Base-by-base conservation (phyloP, 2,329 filamentous ascomycete genomes). In the Ambrosiella beaveri region DNA sequence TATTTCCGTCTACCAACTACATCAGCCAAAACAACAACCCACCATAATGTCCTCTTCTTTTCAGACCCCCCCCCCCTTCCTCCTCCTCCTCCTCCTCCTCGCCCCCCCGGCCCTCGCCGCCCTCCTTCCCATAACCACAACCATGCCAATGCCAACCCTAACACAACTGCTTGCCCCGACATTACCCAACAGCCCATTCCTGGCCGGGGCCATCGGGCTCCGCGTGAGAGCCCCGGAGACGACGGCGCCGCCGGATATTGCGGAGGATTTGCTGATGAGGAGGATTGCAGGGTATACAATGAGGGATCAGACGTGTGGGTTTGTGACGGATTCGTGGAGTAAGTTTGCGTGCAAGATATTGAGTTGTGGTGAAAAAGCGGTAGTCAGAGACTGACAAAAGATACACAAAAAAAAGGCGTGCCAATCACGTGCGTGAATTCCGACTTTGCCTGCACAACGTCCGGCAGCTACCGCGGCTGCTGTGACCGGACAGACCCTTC, bases 261-360 rank as follows among this genome's bases (percentile, higher is more conserved):
- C 64, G 1, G 62, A 66, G 2, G 68, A 69, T 64, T 60, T 63
- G 7, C 51, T 69, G 19, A 36, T 66, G 57, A 61, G 61, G 3
- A 66, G 68, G 13, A 59, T 65, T 7, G 63, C 66, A 2, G 68
- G 63, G 1, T 68, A 65, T 44, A 67, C 63, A 1, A 56, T 69
- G 19, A 62, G 59, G 1, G 56, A 64, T 2, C 62, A 62, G 38
- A 70, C 68, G 0, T 70, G 69, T 52, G 68, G 68, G 7, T 70
- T 64, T 54, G 62, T 66, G 13, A 55, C 52, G 7, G 57, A 56
- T 15, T 61, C 63, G 41, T 65, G 64, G 60, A 65, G 68, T 70
- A 59, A 66, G 68, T 66, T 12, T 19, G 51, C 15, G 9, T 19
- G 49, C 9, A 2, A 13, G 47, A 12, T 45, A 4, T n/a, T 38